Percentiles rank a stretch among this genome's conserved stretches.
These are phyloP conservation scores for Citrus inodora DNA, from an alignment of 345 rosid species.

Conservation along the genomic window DNA sequence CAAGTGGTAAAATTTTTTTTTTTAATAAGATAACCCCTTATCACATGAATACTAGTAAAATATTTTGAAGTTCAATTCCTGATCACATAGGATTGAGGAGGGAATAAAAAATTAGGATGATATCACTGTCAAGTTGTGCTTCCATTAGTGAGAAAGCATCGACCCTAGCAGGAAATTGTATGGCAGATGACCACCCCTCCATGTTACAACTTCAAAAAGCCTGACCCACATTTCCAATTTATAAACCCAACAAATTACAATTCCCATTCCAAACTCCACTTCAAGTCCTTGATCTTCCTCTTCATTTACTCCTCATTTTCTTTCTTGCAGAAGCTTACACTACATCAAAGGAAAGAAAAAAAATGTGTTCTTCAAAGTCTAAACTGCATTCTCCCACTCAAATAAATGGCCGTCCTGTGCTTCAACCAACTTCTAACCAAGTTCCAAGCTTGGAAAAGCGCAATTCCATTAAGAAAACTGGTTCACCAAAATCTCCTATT, in stretches of 20 bases:
- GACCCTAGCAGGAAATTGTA: slow-evolving; percentile 22
- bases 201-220: slow-evolving; percentile 24
- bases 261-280: slow-evolving; percentile 1
- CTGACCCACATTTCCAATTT: slow-evolving; percentile 26
- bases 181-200: slow-evolving; percentile 36
- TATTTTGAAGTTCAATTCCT: too few species aligned
- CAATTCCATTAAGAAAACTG: slow-evolving; percentile 40
- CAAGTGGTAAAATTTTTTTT: background rate
- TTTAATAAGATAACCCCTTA: background rate
- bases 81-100: too few species aligned
- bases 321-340: background rate
- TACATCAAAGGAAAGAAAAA: background rate
- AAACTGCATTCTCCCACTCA: slow-evolving; percentile 21
- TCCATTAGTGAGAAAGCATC: slow-evolving; percentile 11
- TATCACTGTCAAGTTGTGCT: slow-evolving; percentile 15
- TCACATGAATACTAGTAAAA: too few species aligned
- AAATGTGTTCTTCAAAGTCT: slow-evolving; percentile 58
- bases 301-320: background rate
- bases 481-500: slow-evolving; percentile 31
- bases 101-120: background rate
- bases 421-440: slow-evolving; percentile 65
- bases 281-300: slow-evolving; percentile 4
- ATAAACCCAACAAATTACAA: slow-evolving; percentile 13
- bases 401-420: slow-evolving; percentile 60
- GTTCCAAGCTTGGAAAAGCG: slow-evolving; percentile 40